A percentile compares a stretch with the other conserved stretches of the same genome.
These are phyloP conservation scores for Teunomyces aglyptinius DNA, from an alignment of 805 yeast species.

Conservation along the genomic window DNA sequence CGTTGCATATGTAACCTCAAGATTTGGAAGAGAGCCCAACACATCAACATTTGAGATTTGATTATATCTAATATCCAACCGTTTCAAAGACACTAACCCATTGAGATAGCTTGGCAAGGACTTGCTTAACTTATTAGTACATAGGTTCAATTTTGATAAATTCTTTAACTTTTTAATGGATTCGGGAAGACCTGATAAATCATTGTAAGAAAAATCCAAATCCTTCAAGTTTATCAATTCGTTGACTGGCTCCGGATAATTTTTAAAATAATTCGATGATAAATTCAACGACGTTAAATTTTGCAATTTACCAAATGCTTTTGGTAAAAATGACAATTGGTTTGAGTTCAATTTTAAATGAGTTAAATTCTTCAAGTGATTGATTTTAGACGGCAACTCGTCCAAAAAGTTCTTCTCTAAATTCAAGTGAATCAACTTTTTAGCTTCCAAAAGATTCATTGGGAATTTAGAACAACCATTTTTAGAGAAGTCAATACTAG, in stretches of 20 bases:
- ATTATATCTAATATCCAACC: constrained; percentile 78
- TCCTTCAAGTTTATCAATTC: constrained; percentile 57
- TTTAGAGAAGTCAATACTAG: constrained; percentile 63
- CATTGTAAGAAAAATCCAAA: constrained; percentile 81
- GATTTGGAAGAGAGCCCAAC: constrained; percentile 53
- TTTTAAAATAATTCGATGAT: constrained; percentile 69
- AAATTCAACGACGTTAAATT: constrained; percentile 63
- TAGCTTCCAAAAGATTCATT: constrained; percentile 64
- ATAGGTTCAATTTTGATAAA: constrained; percentile 66
- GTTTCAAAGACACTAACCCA: constrained; percentile 54
- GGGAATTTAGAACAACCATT: constrained; percentile 79
- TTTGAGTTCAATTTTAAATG: constrained; percentile 72
- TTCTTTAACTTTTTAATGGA: constrained; percentile 57
- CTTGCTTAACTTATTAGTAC: constrained; percentile 64
- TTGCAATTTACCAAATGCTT: constrained; percentile 53
- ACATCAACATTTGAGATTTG: constrained; percentile 52
- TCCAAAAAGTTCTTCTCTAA: constrained; percentile 77
- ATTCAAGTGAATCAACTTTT: constrained; percentile 63
- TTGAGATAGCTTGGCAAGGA: constrained; percentile 53
- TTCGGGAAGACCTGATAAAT: constrained; percentile 58
- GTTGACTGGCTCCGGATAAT: constrained; percentile 65
- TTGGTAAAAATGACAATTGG: constrained; percentile 62
- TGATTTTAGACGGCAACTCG: constrained; percentile 55
- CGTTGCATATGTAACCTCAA: constrained; percentile 72
- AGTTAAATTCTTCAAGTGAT: constrained; percentile 52